phyloP scores from a whole-genome alignment of 805 yeast species.

The Zygosaccharomyces rouxii region DNA sequence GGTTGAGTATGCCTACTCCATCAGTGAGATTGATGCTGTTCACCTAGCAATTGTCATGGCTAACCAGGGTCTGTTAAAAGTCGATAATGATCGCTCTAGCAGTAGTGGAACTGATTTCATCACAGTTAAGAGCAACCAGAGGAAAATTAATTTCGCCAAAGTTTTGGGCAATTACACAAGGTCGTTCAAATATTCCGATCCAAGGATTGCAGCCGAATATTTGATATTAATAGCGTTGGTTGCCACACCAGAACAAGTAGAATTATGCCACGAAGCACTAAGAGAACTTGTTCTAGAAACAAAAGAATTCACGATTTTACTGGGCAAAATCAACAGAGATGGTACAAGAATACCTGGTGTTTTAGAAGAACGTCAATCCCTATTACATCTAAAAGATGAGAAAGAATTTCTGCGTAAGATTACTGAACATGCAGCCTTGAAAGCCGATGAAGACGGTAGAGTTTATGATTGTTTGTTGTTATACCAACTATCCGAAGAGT shows the following conservation, averaged over 20 bases:
- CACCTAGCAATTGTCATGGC: conserved; percentile 82
- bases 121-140: conserved; percentile 34
- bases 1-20: conserved; percentile 48
- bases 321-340: conserved; percentile 78
- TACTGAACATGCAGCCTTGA: conserved; percentile 77
- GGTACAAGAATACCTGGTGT: conserved; percentile 80
- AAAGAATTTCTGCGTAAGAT: conserved; percentile 62
- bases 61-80: conserved; percentile 58
- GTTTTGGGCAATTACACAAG: conserved; percentile 76
- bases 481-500: conserved; percentile 85
- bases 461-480: conserved; percentile 77
- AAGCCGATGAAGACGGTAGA: conserved; percentile 90
- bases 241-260: conserved; percentile 42
- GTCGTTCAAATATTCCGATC: conserved; percentile 78
- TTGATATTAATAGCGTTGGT: conserved; percentile 63
- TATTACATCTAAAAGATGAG: conserved; percentile 56
- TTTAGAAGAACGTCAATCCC: conserved; percentile 67
- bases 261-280: conserved; percentile 69
- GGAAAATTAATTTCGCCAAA: conserved; percentile 48
- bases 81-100: conserved; percentile 15
- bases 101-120: conserved; percentile 37
- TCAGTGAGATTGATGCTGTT: conserved; percentile 79
- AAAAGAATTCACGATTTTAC: conserved; percentile 70
- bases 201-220: conserved; percentile 89
- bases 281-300: conserved; percentile 83